Conservation (phyloP, 106 monocot genomes). For the Amphibolis antarctica region DNA sequence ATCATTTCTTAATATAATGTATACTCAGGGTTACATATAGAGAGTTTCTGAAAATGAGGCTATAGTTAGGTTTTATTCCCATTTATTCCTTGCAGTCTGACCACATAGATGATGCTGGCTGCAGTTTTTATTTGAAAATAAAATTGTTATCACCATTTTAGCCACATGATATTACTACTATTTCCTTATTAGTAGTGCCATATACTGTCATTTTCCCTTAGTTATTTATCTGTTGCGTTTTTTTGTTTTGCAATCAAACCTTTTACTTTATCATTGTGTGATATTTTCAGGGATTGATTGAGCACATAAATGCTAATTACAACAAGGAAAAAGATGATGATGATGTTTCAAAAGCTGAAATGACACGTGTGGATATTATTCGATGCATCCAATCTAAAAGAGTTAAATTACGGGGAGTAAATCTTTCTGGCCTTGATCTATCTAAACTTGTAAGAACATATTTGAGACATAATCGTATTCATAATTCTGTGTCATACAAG, state of each 20-base stretch:
- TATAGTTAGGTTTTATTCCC: too few species aligned
- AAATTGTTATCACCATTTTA: too few species aligned
- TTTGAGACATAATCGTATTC: neutral
- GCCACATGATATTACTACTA: too few species aligned
- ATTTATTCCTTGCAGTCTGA: too few species aligned
- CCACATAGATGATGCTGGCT: too few species aligned
- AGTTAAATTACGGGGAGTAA: constrained; percentile 84
- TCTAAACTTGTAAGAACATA: constrained; percentile 84
- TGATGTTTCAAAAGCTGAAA: constrained; percentile 41
- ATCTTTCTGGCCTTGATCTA: constrained; percentile 76
- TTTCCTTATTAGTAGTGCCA: too few species aligned
- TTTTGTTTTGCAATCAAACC: neutral
- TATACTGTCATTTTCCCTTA: neutral
- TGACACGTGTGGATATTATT: constrained; percentile 75
- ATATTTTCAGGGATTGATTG: constrained; percentile 61
- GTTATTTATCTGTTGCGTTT: neutral
- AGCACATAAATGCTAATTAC: constrained; percentile 46
- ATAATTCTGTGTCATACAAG: neutral
- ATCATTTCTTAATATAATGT: too few species aligned
- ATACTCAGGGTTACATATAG: too few species aligned
- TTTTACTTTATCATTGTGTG: neutral
- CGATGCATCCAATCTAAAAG: constrained; percentile 43
- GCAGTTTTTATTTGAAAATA: too few species aligned
- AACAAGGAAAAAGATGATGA: constrained; percentile 42
- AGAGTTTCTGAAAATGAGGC: too few species aligned